Evolutionary conservation across 805 yeast species (phyloP).

Genomic region (Saturnispora zaruensis): DNA sequence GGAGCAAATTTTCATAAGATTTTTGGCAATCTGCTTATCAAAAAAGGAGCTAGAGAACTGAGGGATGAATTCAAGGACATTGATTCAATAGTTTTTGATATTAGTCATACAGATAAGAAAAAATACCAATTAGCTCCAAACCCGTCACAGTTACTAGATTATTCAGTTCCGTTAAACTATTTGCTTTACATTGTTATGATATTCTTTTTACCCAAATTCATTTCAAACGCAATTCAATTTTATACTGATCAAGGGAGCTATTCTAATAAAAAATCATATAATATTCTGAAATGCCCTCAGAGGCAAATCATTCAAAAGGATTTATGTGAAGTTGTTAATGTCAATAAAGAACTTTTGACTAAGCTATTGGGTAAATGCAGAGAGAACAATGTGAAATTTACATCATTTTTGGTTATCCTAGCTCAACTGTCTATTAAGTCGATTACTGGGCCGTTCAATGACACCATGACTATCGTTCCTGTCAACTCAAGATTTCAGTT

Average conservation of each 20-base stretch:
- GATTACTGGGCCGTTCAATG: conserved; percentile 10
- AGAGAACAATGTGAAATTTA: conserved; percentile 11
- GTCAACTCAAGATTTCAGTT: conserved; percentile 11
- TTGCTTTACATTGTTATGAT: conserved; percentile 8
- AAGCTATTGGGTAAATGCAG: conserved; percentile 5
- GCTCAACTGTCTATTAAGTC: conserved; percentile 9
- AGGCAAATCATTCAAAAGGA: conserved; percentile 2
- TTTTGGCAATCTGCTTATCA: conserved; percentile 9
- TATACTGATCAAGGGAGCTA: conserved; percentile 10
- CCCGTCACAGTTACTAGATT: conserved; percentile 12
- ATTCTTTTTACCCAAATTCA: conserved; percentile 5
- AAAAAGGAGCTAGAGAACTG: neutral
- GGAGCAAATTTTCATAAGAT: conserved; percentile 28
- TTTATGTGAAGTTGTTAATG: conserved; percentile 7
- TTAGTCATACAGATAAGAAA: neutral
- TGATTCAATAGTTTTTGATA: conserved; percentile 5
- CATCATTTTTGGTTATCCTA: conserved; percentile 11
- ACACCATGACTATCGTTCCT: conserved; percentile 12
- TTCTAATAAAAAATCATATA: conserved; percentile 3
- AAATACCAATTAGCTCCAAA: conserved; percentile 9
- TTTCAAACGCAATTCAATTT: conserved; percentile 7
- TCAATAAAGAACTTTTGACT: neutral
- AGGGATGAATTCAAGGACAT: neutral
- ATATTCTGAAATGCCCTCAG: neutral
- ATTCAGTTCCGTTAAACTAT: conserved; percentile 11